These are phyloP conservation scores for Ustilago trichophora DNA, from an alignment of 1,284 basidiomycete species.

Conservation along the genomic window DNA sequence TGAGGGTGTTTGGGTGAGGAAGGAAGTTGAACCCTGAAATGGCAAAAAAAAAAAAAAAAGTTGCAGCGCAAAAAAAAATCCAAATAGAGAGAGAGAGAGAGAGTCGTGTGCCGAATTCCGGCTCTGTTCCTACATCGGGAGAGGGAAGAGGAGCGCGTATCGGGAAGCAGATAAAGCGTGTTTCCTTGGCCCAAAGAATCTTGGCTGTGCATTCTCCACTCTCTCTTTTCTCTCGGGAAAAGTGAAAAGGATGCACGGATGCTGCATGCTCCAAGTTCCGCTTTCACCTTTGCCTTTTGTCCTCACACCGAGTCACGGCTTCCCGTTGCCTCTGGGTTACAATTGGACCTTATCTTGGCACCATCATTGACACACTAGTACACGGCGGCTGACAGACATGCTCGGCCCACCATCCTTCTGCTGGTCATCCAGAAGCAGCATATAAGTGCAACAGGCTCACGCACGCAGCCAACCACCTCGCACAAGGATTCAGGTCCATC, in stretches of 20 bases:
- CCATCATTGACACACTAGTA: no score
- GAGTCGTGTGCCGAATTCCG: conserved; percentile 9
- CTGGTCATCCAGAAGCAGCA: no score
- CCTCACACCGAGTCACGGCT: not conserved
- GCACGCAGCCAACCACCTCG: no score
- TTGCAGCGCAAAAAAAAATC: conserved; percentile 16
- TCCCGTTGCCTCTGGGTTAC: no score
- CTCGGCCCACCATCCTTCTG: no score
- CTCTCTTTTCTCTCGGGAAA: no score
- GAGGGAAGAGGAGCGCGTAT: not conserved
- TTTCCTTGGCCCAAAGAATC: not conserved
- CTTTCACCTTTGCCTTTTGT: not conserved
- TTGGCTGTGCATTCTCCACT: not conserved
- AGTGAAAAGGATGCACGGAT: conserved; percentile 9
- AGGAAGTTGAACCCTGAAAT: not conserved
- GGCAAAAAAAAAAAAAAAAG: conserved; percentile 10
- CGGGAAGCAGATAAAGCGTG: conserved; percentile 21
- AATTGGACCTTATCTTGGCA: not conserved
- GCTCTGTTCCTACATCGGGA: not conserved
- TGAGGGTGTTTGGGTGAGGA: not conserved
- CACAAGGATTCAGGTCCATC: no score
- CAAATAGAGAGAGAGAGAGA: no score
- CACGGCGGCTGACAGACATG: no score
- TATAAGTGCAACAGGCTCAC: no score
- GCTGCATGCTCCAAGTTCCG: not conserved